Conservation (phyloP, 2,329 filamentous ascomycete species). For the Grosmannia serpens region DNA sequence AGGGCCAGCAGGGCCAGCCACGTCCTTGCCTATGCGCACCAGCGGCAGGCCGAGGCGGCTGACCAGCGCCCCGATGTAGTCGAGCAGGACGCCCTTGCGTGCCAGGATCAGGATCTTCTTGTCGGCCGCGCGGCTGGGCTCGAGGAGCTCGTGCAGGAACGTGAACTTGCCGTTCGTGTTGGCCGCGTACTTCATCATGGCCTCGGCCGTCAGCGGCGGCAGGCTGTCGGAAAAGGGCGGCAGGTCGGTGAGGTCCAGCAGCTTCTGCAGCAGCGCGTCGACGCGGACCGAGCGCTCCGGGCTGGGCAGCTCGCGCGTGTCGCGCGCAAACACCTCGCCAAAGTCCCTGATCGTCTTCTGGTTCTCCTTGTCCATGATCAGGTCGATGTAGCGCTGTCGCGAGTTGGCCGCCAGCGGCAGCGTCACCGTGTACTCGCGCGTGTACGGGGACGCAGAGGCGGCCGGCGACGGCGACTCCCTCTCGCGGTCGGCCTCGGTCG, state of each 20-base stretch:
- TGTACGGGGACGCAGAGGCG: slow-evolving; percentile 1
- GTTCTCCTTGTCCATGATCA: slow-evolving; percentile 31
- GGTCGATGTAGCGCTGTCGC: slow-evolving; percentile 39
- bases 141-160: slow-evolving; percentile 45
- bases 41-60: slow-evolving; percentile 25
- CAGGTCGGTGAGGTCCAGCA: slow-evolving; percentile 46
- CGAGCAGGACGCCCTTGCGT: slow-evolving; percentile 35
- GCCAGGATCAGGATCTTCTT: slow-evolving; percentile 42
- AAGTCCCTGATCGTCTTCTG: slow-evolving; percentile 34
- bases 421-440: slow-evolving; percentile 38
- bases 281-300: slow-evolving; percentile 30
- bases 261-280: slow-evolving; percentile 36
- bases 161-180: slow-evolving; percentile 49
- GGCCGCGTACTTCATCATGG: slow-evolving; percentile 40
- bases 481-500: not conserved
- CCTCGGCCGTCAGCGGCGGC: slow-evolving; percentile 25
- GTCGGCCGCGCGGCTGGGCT: slow-evolving; percentile 28
- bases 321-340: slow-evolving; percentile 27
- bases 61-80: slow-evolving; percentile 40
- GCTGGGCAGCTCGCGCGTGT: slow-evolving; percentile 27
- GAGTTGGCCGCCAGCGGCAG: slow-evolving; percentile 43
- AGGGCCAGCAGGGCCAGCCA: too few relatives aligned
- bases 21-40: slow-evolving; percentile 15
- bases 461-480: not conserved
- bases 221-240: slow-evolving; percentile 40